phyloP scores from a whole-genome alignment of 345 rosid species.

The Hibiscus trionum region DNA sequence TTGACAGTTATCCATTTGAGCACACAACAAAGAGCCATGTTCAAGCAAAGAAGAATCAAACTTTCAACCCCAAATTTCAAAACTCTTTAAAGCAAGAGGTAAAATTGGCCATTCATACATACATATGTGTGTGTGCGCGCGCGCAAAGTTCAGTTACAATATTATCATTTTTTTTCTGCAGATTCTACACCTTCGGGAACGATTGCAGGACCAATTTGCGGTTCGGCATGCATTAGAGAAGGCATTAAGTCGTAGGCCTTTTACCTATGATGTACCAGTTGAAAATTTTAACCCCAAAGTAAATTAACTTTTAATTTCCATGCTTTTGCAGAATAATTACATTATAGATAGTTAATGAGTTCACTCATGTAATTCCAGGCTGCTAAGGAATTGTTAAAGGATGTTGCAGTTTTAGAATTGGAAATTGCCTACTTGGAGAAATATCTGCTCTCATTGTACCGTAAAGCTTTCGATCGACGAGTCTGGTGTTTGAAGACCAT shows the following conservation, averaged over 20 bases:
- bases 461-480: slow-evolving; percentile 37
- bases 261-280: slow-evolving; percentile 9
- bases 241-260: slow-evolving; percentile 34
- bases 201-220: slow-evolving; percentile 39
- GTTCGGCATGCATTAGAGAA: slow-evolving; percentile 49
- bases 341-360: neutral
- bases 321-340: neutral
- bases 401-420: slow-evolving; percentile 59
- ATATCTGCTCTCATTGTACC: slow-evolving; percentile 63
- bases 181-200: slow-evolving; percentile 48
- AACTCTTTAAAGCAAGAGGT: slow-evolving; percentile 57
- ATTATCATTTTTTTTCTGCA: slow-evolving; percentile 16
- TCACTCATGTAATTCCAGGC: slow-evolving; percentile 31
- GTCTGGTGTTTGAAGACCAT: slow-evolving; percentile 10
- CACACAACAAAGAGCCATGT: slow-evolving; percentile 15
- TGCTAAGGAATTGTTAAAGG: slow-evolving; percentile 58
- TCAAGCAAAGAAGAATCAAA: slow-evolving; percentile 21
- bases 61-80: slow-evolving; percentile 10
- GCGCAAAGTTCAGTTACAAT: neutral
- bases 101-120: neutral
- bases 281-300: no score
- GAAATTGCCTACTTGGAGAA: slow-evolving; percentile 66
- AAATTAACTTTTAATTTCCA: neutral
- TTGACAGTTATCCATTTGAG: slow-evolving; percentile 34
- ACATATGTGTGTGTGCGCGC: neutral